Conservation (phyloP, 345 rosid species). For the Acer saccharum region DNA sequence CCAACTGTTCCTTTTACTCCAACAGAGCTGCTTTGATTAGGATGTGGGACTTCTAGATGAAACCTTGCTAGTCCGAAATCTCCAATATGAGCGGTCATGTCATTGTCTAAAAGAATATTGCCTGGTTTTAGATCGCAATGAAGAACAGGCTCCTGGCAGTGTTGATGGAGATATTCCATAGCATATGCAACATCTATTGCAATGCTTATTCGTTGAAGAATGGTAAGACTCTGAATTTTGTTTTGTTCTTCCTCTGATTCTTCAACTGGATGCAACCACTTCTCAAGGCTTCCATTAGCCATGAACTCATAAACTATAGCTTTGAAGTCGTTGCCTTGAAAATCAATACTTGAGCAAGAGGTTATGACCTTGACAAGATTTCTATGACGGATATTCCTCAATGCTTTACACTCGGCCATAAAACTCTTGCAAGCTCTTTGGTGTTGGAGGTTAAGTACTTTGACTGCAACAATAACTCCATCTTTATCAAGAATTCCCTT, state of each 20-base stretch:
- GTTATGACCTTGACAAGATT: no score
- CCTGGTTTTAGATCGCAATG: conserved; percentile 23
- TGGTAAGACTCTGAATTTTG: background rate
- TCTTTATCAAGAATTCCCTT: conserved; percentile 13
- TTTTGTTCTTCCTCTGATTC: background rate
- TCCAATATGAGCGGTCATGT: conserved; percentile 20
- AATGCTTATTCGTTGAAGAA: conserved; percentile 21
- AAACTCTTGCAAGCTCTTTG: no score
- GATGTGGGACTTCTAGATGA: background rate
- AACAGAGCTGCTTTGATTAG: conserved; percentile 6
- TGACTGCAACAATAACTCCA: background rate
- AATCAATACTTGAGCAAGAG: no score
- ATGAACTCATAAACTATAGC: no score
- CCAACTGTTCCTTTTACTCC: conserved; percentile 16
- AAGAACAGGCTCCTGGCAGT: conserved; percentile 1
- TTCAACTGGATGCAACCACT: background rate
- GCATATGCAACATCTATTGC: conserved; percentile 6
- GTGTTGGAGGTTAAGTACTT: no score
- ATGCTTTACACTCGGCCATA: no score
- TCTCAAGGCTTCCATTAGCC: no score
- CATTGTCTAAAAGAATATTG: conserved; percentile 22
- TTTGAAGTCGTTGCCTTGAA: no score
- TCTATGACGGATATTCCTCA: no score
- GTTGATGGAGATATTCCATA: conserved; percentile 13
- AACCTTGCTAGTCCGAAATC: conserved; percentile 27